Percentiles rank a stretch among this genome's conserved stretches.
phyloP scores from a whole-genome alignment of 164 flowering plant species.

The Kalanchoe fedtschenkoi region DNA sequence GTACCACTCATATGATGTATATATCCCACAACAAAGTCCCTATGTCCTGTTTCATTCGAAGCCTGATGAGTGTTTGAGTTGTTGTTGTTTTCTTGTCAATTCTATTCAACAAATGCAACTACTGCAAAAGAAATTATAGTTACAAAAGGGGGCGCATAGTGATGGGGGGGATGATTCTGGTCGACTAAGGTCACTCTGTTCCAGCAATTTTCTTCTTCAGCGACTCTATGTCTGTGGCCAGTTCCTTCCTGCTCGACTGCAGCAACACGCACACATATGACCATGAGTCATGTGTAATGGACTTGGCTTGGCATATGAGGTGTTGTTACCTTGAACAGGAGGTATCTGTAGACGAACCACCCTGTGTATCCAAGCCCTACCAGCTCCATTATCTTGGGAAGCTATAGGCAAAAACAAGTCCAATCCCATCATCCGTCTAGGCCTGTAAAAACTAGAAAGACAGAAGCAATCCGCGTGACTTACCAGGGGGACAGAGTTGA shows the following conservation, averaged over 20 bases:
- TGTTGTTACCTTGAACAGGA: conserved; percentile 79
- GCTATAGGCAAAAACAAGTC: conserved; percentile 32
- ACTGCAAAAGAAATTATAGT: background rate
- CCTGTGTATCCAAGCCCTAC: conserved; percentile 97
- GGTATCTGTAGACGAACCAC: conserved; percentile 97
- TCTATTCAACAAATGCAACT: background rate
- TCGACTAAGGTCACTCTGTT: conserved; percentile 34
- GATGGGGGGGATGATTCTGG: background rate
- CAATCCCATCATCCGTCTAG: background rate
- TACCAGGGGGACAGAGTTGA: conserved; percentile 94
- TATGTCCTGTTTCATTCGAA: too few relatives aligned
- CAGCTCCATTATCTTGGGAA: conserved; percentile 93
- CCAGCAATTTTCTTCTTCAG: conserved; percentile 96
- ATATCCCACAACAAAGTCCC: background rate
- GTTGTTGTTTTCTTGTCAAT: too few relatives aligned
- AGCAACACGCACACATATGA: background rate
- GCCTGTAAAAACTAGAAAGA: background rate
- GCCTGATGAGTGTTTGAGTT: too few relatives aligned
- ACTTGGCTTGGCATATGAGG: background rate
- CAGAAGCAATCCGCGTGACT: conserved; percentile 8
- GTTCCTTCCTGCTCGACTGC: conserved; percentile 93
- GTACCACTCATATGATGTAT: too few relatives aligned
- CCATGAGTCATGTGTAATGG: background rate
- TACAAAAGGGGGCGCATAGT: background rate
- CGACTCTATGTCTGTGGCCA: conserved; percentile 70